These are phyloP conservation scores for Hypoxylon fragiforme DNA, from an alignment of 495 filamentous ascomycete species.

Conservation along the genomic window DNA sequence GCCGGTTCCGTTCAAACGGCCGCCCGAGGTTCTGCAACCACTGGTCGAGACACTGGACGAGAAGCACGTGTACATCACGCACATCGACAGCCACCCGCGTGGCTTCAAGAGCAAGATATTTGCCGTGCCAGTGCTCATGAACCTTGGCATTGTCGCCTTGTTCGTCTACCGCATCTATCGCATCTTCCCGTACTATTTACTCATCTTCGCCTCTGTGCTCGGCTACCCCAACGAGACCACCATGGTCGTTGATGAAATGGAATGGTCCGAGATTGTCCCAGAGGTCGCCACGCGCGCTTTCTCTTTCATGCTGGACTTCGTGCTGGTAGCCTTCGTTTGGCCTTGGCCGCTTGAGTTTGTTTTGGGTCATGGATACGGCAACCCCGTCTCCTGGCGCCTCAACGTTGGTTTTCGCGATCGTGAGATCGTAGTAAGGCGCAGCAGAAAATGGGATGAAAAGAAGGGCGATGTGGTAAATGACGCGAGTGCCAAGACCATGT, in stretches of 20 bases:
- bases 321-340: conserved; percentile 67
- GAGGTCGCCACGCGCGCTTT: conserved; percentile 57
- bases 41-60: conserved; percentile 64
- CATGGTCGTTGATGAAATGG: conserved; percentile 55
- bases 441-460: conserved; percentile 60
- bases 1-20: conserved; percentile 66
- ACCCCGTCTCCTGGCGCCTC: conserved; percentile 69
- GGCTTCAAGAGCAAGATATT: conserved; percentile 78
- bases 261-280: conserved; percentile 52
- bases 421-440: conserved; percentile 76
- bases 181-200: conserved; percentile 67
- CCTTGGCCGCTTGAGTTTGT: conserved; percentile 79
- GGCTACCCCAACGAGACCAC: conserved; percentile 63
- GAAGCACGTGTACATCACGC: conserved; percentile 73
- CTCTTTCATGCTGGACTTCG: conserved; percentile 70
- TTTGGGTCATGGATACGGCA: conserved; percentile 51
- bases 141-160: conserved; percentile 59
- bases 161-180: conserved; percentile 64
- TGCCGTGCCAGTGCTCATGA: conserved; percentile 69
- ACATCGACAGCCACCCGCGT: conserved; percentile 67
- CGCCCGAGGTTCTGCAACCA: conserved; percentile 59
- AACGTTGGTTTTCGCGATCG: conserved; percentile 67
- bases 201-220: conserved; percentile 60
- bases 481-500: conserved; percentile 29
- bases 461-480: conserved; percentile 47